A percentile compares a stretch with the other conserved stretches of the same genome.
Evolutionary conservation across 768 basidiomycete genomes (phyloP).

Genomic region (Mycena polygramma): DNA sequence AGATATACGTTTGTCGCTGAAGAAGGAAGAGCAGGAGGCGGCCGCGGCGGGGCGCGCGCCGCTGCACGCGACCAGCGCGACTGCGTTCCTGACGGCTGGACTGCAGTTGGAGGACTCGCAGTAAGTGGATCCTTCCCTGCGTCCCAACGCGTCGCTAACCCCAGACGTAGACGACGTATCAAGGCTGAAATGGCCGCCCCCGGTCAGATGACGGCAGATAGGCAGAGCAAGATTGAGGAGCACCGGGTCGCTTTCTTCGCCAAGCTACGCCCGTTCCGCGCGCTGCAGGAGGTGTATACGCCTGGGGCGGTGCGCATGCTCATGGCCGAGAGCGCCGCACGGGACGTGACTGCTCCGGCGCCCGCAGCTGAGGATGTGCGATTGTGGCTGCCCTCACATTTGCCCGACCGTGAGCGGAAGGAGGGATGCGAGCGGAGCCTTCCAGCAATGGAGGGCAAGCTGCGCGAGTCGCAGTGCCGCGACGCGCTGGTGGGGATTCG

Average conservation of each 20-base stretch:
- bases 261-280: not conserved
- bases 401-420: not conserved
- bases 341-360: not conserved
- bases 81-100: not conserved
- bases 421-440: not conserved
- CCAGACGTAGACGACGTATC: not conserved
- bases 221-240: constrained; percentile 17
- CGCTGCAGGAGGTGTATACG: not conserved
- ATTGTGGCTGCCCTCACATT: not conserved
- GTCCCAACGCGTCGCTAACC: not conserved
- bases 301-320: not conserved
- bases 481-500: constrained; percentile 1
- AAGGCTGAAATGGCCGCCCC: not conserved
- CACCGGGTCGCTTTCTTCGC: not conserved
- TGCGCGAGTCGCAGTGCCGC: not conserved
- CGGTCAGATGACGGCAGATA: constrained; percentile 4
- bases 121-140: too few relatives aligned
- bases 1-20: not conserved
- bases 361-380: not conserved
- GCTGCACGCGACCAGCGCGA: not conserved
- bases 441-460: not conserved
- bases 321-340: not conserved
- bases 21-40: not conserved
- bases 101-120: not conserved
- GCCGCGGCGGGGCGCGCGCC: too few relatives aligned